These are phyloP conservation scores for Thraustochytrium sp. DNA, from an alignment of 352 stramenopile genomes.

Conservation along the genomic window DNA sequence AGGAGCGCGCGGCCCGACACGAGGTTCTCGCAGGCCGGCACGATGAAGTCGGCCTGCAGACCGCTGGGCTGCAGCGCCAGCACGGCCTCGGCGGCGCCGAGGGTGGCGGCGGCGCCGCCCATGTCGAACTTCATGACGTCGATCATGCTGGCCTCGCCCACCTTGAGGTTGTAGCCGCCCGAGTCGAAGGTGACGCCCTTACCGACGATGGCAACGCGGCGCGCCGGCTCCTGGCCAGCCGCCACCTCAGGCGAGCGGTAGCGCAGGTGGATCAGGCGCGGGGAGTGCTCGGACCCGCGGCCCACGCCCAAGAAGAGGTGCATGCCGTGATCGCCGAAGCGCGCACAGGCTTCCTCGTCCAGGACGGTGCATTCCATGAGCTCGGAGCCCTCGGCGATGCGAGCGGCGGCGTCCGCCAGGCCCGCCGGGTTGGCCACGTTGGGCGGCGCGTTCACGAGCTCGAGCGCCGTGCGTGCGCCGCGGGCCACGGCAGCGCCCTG, in stretches of 20 bases:
- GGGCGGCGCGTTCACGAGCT: slow-evolving; percentile 73
- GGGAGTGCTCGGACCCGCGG: slow-evolving; percentile 63
- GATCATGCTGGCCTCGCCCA: slow-evolving; percentile 61
- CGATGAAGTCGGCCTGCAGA: slow-evolving; percentile 47
- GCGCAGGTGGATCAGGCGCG: slow-evolving; percentile 78
- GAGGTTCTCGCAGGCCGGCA: slow-evolving; percentile 52
- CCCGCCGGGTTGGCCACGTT: slow-evolving; percentile 66
- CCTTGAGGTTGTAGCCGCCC: slow-evolving; percentile 89
- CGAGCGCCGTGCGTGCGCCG: neutral
- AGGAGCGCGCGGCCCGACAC: slow-evolving; percentile 32
- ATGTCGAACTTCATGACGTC: slow-evolving; percentile 87
- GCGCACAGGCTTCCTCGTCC: slow-evolving; percentile 59
- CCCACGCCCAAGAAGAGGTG: slow-evolving; percentile 71
- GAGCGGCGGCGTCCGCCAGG: slow-evolving; percentile 60
- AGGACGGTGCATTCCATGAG: slow-evolving; percentile 57
- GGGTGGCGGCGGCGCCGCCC: slow-evolving; percentile 74
- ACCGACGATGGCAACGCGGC: slow-evolving; percentile 66
- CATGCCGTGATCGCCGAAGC: slow-evolving; percentile 68
- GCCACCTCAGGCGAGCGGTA: slow-evolving; percentile 54
- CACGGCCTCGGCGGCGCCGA: slow-evolving; percentile 63
- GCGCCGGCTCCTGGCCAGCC: neutral
- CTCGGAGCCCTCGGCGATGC: slow-evolving; percentile 53
- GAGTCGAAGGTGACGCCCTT: slow-evolving; percentile 91
- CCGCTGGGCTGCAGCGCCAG: neutral
- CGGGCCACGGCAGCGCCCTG: neutral